These are phyloP conservation scores for Mycena polygramma DNA, from an alignment of 768 basidiomycete species.

Conservation along the genomic window DNA sequence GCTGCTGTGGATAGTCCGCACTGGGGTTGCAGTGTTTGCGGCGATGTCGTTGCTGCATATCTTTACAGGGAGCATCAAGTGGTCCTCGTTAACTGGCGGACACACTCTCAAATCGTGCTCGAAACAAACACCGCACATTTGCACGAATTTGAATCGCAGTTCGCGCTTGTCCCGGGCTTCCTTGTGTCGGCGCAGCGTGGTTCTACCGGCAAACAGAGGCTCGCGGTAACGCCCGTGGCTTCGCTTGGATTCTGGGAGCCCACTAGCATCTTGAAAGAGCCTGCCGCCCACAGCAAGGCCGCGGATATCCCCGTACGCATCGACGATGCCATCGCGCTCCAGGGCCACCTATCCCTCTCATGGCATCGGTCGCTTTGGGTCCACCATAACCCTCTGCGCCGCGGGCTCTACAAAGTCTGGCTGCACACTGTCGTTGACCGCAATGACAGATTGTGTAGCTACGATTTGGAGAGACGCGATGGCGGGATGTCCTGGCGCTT, in stretches of 20 bases:
- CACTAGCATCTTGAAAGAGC: background rate
- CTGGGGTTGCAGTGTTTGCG: background rate
- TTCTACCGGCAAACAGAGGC: background rate
- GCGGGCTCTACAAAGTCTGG: constrained; percentile 2
- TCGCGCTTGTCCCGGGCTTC: constrained; percentile 3
- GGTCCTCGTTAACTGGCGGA: constrained; percentile 20
- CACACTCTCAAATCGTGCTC: background rate
- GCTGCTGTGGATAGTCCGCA: background rate
- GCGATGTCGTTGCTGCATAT: constrained; percentile 9
- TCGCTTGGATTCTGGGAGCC: constrained; percentile 1
- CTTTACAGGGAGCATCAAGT: background rate
- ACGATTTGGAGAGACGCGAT: background rate
- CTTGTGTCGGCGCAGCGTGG: background rate
- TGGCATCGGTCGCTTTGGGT: background rate
- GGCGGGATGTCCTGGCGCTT: background rate
- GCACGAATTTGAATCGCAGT: background rate
- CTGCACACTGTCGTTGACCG: background rate
- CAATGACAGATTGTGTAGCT: background rate
- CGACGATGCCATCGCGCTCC: background rate
- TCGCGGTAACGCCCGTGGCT: background rate
- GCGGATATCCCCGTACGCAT: background rate
- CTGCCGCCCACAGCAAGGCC: background rate
- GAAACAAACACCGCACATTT: background rate
- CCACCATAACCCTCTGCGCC: background rate
- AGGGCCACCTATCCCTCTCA: background rate